Evolutionary conservation across 345 rosid genomes (phyloP).

Genomic region (Xanthoceras sorbifolium): DNA sequence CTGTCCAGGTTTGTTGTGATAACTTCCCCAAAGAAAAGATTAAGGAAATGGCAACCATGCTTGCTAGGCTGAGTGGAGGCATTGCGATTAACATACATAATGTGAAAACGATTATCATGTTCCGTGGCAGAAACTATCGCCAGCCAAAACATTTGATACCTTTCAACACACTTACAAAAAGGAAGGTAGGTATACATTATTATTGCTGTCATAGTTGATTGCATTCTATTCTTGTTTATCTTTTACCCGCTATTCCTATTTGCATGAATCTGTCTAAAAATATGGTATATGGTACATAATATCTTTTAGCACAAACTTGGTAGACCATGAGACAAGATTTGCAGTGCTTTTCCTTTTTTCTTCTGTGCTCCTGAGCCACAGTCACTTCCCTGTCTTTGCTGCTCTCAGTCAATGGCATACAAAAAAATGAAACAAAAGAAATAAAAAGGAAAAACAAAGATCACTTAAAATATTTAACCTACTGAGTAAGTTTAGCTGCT

Average conservation of each 20-base stretch:
- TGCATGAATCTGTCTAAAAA: not conserved
- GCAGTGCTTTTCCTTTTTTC: not conserved
- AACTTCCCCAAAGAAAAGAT: conserved; percentile 91
- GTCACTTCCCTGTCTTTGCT: not conserved
- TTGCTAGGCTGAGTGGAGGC: conserved; percentile 91
- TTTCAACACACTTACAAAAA: conserved; percentile 91
- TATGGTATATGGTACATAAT: not conserved
- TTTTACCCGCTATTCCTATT: not conserved
- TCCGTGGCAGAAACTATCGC: conserved; percentile 95
- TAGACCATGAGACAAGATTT: not conserved
- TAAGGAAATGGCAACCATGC: conserved; percentile 93
- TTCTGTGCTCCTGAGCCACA: not conserved
- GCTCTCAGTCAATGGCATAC: not conserved
- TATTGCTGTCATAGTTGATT: not conserved
- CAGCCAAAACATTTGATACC: conserved; percentile 94
- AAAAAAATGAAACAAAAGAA: not conserved
- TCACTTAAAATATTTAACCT: not conserved
- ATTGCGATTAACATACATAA: conserved; percentile 81
- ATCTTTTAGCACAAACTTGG: not conserved
- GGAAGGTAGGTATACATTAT: conserved; percentile 58
- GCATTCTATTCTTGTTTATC: conserved; percentile 15
- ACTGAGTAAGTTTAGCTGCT: not conserved
- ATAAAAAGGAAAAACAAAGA: not conserved
- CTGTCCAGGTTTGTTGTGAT: conserved; percentile 96
- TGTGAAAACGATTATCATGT: conserved; percentile 94